Percentiles rank a stretch among this genome's conserved stretches.
These are phyloP conservation scores for Pseudisothecium myosuroides DNA, from an alignment of 225 moss, liverwort and hornwort species.

Conservation along the genomic window DNA sequence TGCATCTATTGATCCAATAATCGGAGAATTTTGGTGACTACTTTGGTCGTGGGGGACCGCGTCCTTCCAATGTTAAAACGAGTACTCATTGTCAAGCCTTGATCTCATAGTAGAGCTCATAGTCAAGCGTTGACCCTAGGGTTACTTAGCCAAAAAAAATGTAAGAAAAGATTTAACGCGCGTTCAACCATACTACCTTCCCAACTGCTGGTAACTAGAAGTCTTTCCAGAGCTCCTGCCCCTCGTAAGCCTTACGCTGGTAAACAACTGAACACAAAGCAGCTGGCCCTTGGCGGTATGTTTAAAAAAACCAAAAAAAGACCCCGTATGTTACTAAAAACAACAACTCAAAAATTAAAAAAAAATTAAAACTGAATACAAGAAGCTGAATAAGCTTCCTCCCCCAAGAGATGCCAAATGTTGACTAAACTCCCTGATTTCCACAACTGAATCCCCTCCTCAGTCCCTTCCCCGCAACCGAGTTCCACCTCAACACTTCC, in stretches of 20 bases:
- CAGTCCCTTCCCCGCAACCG: neutral
- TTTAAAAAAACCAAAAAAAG: too few species aligned
- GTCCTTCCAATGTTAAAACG: accelerated
- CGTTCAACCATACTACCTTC: neutral
- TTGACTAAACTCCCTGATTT: neutral
- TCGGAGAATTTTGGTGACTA: neutral
- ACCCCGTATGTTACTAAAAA: too few species aligned
- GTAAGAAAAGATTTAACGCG: neutral
- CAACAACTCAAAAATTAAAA: too few species aligned
- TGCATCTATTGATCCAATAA: neutral
- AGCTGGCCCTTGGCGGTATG: too few species aligned
- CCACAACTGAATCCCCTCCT: too few species aligned
- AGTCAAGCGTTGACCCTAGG: neutral
- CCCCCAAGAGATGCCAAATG: neutral
- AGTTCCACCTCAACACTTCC: neutral
- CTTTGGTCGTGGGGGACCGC: accelerated
- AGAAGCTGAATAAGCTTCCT: neutral
- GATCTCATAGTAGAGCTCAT: neutral
- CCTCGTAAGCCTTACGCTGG: neutral
- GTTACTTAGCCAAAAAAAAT: neutral
- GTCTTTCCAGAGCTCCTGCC: neutral
- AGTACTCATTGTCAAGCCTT: neutral
- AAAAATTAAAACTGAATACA: too few species aligned
- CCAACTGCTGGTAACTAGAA: neutral
- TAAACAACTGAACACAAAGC: too few species aligned